These are phyloP conservation scores for Candida taoyuanica DNA, from an alignment of 805 yeast species.

Conservation along the genomic window DNA sequence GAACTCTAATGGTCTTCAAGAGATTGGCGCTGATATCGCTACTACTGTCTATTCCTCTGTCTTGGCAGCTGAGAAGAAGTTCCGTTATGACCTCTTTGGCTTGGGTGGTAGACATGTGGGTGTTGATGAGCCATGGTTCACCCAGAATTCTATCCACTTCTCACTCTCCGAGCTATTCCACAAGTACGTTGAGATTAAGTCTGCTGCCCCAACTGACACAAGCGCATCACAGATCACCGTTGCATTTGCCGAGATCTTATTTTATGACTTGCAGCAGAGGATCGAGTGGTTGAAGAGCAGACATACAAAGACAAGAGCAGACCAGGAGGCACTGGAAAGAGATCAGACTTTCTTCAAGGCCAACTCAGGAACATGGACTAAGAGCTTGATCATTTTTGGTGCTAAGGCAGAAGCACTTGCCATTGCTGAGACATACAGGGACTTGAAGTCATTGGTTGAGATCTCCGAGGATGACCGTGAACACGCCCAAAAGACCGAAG, in stretches of 20 bases:
- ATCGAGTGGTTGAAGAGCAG: conserved; percentile 30
- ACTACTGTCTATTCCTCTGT: conserved; percentile 28
- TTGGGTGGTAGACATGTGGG: conserved; percentile 29
- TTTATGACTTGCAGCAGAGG: conserved; percentile 34
- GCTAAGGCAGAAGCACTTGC: conserved; percentile 50
- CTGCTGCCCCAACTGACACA: conserved; percentile 6
- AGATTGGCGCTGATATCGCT: conserved; percentile 21
- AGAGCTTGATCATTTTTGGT: conserved; percentile 45
- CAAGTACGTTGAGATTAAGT: conserved; percentile 21
- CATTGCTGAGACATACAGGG: conserved; percentile 62
- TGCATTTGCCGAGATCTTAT: conserved; percentile 36
- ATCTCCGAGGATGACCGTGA: conserved; percentile 44
- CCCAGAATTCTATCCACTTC: conserved; percentile 36
- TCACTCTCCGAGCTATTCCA: conserved; percentile 39
- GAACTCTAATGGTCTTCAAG: conserved; percentile 15
- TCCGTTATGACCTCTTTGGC: conserved; percentile 32
- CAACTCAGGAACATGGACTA: conserved; percentile 52
- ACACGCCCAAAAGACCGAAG: conserved; percentile 13
- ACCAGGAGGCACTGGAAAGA: conserved; percentile 19
- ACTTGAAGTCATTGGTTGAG: conserved; percentile 57
- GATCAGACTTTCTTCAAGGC: conserved; percentile 24
- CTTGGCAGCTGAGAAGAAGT: conserved; percentile 37
- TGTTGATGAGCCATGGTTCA: conserved; percentile 42
- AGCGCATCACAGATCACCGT: conserved; percentile 28
- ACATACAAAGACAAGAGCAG: conserved; percentile 18